Evolutionary conservation across 805 yeast species (phyloP).

Genomic region (Candida arabinofermentans): DNA sequence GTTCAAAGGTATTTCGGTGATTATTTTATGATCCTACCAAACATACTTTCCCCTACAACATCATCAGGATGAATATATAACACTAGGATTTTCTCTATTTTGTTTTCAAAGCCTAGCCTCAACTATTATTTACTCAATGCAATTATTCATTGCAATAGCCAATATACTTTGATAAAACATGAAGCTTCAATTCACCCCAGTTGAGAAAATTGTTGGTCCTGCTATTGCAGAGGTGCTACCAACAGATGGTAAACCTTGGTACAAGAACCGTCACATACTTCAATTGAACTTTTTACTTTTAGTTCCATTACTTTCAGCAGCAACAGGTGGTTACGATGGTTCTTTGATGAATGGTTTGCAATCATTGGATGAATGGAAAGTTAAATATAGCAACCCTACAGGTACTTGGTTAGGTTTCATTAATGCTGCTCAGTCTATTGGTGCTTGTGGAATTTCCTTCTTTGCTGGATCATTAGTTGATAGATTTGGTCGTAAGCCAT

Average conservation of each 20-base stretch:
- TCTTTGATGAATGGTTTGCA: conserved; percentile 45
- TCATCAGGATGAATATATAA: too few species aligned
- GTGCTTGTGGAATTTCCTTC: conserved; percentile 30
- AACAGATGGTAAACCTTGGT: conserved; percentile 32
- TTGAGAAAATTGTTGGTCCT: conserved; percentile 19
- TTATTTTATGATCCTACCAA: too few species aligned
- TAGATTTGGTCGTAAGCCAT: conserved; percentile 36
- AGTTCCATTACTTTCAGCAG: conserved; percentile 32
- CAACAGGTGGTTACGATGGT: conserved; percentile 40
- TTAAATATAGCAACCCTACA: conserved; percentile 30
- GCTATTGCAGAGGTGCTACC: conserved; percentile 16
- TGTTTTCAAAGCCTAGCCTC: too few species aligned
- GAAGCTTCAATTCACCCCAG: conserved; percentile 6
- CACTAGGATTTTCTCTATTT: too few species aligned
- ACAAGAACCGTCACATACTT: conserved; percentile 34
- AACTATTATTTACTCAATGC: too few species aligned
- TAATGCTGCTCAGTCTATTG: conserved; percentile 35
- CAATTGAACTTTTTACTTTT: conserved; percentile 36
- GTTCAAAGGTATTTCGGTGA: too few species aligned
- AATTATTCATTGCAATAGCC: too few species aligned
- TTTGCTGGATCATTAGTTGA: conserved; percentile 39
- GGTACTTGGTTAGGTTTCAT: conserved; percentile 35
- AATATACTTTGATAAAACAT: too few species aligned
- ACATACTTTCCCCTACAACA: too few species aligned
- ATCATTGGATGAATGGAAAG: conserved; percentile 34